Evolutionary conservation across 805 yeast genomes (phyloP), one percentile per base, ranked within the genome.

Genomic region (Kuraishia hungarica): DNA sequence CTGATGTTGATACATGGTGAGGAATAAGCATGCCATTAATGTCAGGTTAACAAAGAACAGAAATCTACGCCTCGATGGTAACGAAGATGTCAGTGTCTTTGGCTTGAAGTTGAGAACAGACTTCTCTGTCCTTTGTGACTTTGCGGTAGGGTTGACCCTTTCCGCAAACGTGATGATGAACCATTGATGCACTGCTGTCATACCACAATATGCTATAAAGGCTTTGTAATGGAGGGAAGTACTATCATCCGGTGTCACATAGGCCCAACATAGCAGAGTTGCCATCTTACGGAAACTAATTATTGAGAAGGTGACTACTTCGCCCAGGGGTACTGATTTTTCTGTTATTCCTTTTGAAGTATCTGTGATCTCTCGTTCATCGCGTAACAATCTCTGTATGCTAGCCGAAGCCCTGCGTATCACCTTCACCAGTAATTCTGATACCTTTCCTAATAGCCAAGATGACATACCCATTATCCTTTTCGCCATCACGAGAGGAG

Each of bases 201-300:
- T 55, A 17, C 62, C 26, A 50, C 65, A 57, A 50, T 61, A 66
- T 15, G 58, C 57, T n/a, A 65, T 23, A 48, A 67, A 61, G 1
- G 67, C 65, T 51, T 66, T 66, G n/a, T 56, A 54, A 54, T 64
- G 70, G 2, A 61, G 48, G 1, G 68, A 60, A 39, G 61, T 58
- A 47, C 67, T 62, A 53, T 68, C 72, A 10, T 62, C 63, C 7
- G 58, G 55, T 0, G 72, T 61, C 2, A 68, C 61, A 55, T 63
- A 67, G 10, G 62, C 59, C 65, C 67, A 65, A 50, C 63, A 59
- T 10, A 61, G 51, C n/a, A 69, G 58, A 1, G 68, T 62, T 8
- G 65, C 20, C 1, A 63, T 26, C 51, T 68, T 68, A n/a, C 72
- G 64, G 2, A 66, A 28, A 23, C 60, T 58, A 2, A 69, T 63